Evolutionary conservation across 805 yeast species (phyloP).

Genomic region (Candida vaughaniae): DNA sequence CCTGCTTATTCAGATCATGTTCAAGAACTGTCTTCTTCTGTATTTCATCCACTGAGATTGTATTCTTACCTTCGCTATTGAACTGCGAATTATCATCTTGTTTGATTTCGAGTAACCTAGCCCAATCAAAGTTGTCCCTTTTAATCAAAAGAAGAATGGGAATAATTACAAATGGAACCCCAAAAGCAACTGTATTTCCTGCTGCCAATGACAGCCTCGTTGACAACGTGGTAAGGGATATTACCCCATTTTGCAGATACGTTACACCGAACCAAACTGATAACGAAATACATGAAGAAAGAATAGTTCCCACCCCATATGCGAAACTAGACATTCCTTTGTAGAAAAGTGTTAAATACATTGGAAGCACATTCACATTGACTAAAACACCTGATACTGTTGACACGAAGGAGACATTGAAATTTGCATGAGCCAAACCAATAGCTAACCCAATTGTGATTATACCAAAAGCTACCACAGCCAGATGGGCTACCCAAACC

Average conservation of each 20-base stretch:
- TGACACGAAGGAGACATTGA: conserved; percentile 25
- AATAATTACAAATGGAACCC: too few species aligned
- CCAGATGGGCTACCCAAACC: conserved; percentile 18
- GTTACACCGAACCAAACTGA: conserved; percentile 32
- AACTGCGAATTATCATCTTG: too few species aligned
- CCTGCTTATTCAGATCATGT: too few species aligned
- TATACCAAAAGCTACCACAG: conserved; percentile 21
- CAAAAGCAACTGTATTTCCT: too few species aligned
- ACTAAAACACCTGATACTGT: conserved; percentile 24
- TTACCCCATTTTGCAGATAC: too few species aligned
- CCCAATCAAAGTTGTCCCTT: too few species aligned
- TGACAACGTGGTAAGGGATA: neutral
- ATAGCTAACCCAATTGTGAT: conserved; percentile 20
- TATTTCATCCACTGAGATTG: too few species aligned
- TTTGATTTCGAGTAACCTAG: too few species aligned
- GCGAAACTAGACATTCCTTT: conserved; percentile 33
- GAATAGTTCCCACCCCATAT: conserved; percentile 36
- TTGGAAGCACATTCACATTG: conserved; percentile 21
- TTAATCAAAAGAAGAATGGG: too few species aligned
- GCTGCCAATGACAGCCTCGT: neutral
- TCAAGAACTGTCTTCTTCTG: too few species aligned
- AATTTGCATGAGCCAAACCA: conserved; percentile 23
- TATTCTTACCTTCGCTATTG: too few species aligned
- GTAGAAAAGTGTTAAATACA: conserved; percentile 23
- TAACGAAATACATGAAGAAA: conserved; percentile 38